Conservation (phyloP, 2,329 filamentous ascomycete genomes). For the Biscogniauxia marginata region DNA sequence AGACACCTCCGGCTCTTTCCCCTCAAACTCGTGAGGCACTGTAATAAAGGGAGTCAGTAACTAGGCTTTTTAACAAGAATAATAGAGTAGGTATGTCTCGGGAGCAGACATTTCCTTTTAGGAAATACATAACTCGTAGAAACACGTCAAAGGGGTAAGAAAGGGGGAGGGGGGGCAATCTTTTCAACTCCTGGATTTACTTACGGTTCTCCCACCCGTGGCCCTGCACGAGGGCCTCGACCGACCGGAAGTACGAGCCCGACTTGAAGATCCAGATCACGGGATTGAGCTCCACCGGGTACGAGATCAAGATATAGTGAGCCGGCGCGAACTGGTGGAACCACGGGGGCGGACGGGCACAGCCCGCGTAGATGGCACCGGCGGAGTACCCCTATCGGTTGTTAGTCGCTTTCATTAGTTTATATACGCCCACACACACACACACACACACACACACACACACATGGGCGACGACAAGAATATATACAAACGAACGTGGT, state of each 20-base stretch:
- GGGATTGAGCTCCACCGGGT: conserved; percentile 17
- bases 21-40: conserved; percentile 15
- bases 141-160: too few species aligned
- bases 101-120: too few species aligned
- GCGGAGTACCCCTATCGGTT: conserved; percentile 15
- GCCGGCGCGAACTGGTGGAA: conserved; percentile 13
- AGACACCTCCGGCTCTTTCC: conserved; percentile 15
- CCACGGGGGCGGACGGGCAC: conserved; percentile 8
- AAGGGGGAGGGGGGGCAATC: too few species aligned
- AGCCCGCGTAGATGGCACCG: conserved; percentile 16
- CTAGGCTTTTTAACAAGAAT: too few species aligned
- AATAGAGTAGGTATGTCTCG: too few species aligned
- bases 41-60: too few species aligned
- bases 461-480: too few species aligned
- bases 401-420: not conserved
- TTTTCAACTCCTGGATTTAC: too few species aligned
- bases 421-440: too few species aligned
- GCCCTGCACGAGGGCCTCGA: conserved; percentile 18
- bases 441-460: too few species aligned
- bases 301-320: conserved; percentile 19
- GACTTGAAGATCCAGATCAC: conserved; percentile 13
- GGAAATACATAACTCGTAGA: too few species aligned
- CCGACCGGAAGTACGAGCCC: conserved; percentile 16
- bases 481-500: too few species aligned
- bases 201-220: conserved; percentile 17